Evolutionary conservation across 1,139 yeast species (phyloP).

Genomic region (Geotrichum phurueaensis): DNA sequence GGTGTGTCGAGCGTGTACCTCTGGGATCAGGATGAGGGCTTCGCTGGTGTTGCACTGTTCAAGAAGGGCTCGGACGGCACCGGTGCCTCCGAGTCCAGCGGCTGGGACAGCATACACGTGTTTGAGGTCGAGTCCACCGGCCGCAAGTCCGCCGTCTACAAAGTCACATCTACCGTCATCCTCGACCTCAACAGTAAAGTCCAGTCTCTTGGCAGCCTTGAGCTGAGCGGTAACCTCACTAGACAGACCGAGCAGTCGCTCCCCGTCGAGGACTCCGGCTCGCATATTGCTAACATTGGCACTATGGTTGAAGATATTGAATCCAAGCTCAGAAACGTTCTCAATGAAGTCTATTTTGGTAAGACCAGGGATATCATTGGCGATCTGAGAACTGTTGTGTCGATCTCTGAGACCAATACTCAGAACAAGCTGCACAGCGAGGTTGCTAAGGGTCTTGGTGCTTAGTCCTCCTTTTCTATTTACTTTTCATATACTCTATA

Average conservation of each 20-base stretch:
- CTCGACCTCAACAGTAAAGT: conserved; percentile 50
- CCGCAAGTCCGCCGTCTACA: conserved; percentile 51
- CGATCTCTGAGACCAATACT: conserved; percentile 29
- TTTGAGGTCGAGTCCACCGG: conserved; percentile 61
- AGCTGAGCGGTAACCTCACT: conserved; percentile 76
- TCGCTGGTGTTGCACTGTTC: conserved; percentile 88
- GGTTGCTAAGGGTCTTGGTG: conserved; percentile 29
- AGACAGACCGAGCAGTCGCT: conserved; percentile 55
- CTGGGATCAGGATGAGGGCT: conserved; percentile 69
- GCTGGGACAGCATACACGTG: conserved; percentile 93
- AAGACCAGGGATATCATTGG: conserved; percentile 81
- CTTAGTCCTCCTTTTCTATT: conserved; percentile 1
- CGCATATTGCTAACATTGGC: conserved; percentile 82
- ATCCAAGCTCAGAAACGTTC: conserved; percentile 73
- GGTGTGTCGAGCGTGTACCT: conserved; percentile 85
- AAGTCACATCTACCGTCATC: conserved; percentile 82
- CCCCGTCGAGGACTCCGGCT: conserved; percentile 43
- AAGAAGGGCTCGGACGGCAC: conserved; percentile 46
- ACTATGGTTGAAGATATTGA: conserved; percentile 82
- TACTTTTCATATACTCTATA: not conserved
- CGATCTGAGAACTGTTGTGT: conserved; percentile 51
- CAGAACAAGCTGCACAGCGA: conserved; percentile 32
- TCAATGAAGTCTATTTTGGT: conserved; percentile 93
- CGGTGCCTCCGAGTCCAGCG: conserved; percentile 41
- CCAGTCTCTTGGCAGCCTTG: conserved; percentile 39